Percentiles rank a stretch among this genome's conserved stretches.
Evolutionary conservation across 257 asterid species (phyloP).

Genomic region (Ophiorrhiza pumila): DNA sequence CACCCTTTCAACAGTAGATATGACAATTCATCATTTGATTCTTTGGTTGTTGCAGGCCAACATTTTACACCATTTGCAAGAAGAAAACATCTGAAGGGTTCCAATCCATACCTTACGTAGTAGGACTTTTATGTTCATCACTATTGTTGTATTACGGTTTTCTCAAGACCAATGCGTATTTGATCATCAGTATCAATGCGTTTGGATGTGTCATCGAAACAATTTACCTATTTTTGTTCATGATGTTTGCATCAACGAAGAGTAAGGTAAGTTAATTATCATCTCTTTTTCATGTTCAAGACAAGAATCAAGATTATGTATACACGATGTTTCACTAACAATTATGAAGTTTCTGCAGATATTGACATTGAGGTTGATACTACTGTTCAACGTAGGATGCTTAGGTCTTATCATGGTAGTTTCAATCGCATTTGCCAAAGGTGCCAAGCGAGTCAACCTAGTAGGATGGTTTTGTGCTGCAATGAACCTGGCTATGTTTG

Average conservation of each 20-base stretch:
- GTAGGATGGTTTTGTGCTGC: slow-evolving; percentile 74
- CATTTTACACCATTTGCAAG: slow-evolving; percentile 58
- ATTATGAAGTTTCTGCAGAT: slow-evolving; percentile 31
- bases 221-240: slow-evolving; percentile 38
- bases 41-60: slow-evolving; percentile 62
- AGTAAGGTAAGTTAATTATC: slow-evolving; percentile 36
- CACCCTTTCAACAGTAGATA: no score
- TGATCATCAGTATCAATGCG: slow-evolving; percentile 57
- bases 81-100: slow-evolving; percentile 62
- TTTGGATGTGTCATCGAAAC: slow-evolving; percentile 51
- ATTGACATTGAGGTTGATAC: slow-evolving; percentile 28
- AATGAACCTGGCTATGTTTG: slow-evolving; percentile 62
- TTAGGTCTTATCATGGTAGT: slow-evolving; percentile 36
- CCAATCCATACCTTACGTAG: slow-evolving; percentile 55
- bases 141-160: slow-evolving; percentile 56
- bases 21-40: not conserved
- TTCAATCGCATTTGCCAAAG: slow-evolving; percentile 35
- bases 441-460: slow-evolving; percentile 34
- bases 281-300: no score
- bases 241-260: slow-evolving; percentile 44
- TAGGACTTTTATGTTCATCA: slow-evolving; percentile 61
- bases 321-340: not conserved
- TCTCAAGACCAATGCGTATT: slow-evolving; percentile 46
- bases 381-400: slow-evolving; percentile 46
- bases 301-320: not conserved